Conservation (phyloP, 768 basidiomycete species). For the Naganishia kalamii region DNA sequence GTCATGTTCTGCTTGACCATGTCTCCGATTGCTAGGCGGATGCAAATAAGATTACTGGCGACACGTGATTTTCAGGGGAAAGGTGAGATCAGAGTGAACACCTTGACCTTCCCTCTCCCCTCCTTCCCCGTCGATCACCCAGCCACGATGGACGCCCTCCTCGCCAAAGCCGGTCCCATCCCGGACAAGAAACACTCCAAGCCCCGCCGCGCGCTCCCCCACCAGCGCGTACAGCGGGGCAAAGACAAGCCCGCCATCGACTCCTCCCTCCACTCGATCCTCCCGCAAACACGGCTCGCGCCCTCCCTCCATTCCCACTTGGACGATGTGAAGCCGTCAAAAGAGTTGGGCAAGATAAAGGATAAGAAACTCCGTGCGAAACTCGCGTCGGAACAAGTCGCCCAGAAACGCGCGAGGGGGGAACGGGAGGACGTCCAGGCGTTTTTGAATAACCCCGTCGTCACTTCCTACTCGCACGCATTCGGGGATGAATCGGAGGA, state of each 20-base stretch:
- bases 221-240: constrained; percentile 41
- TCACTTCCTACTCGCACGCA: not conserved
- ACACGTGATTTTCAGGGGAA: not conserved
- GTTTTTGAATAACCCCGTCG: constrained; percentile 34
- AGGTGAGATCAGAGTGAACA: not conserved
- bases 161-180: constrained; percentile 59
- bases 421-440: constrained; percentile 51
- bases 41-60: constrained; percentile 6
- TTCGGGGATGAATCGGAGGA: constrained; percentile 14
- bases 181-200: constrained; percentile 27
- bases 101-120: no score
- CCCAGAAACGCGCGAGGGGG: constrained; percentile 49
- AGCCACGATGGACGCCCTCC: constrained; percentile 60
- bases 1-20: not conserved
- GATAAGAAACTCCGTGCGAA: constrained; percentile 71
- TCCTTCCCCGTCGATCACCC: not conserved
- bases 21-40: not conserved
- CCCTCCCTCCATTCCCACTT: constrained; percentile 58
- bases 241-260: constrained; percentile 48
- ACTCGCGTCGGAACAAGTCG: constrained; percentile 56
- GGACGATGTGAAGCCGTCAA: constrained; percentile 30
- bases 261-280: constrained; percentile 57
- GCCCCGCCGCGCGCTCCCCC: constrained; percentile 45
- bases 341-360: constrained; percentile 54
- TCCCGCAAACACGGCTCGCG: constrained; percentile 59